These are phyloP conservation scores for Rhodotorula kratochvilovae DNA, from an alignment of 768 basidiomycete genomes.

Conservation along the genomic window DNA sequence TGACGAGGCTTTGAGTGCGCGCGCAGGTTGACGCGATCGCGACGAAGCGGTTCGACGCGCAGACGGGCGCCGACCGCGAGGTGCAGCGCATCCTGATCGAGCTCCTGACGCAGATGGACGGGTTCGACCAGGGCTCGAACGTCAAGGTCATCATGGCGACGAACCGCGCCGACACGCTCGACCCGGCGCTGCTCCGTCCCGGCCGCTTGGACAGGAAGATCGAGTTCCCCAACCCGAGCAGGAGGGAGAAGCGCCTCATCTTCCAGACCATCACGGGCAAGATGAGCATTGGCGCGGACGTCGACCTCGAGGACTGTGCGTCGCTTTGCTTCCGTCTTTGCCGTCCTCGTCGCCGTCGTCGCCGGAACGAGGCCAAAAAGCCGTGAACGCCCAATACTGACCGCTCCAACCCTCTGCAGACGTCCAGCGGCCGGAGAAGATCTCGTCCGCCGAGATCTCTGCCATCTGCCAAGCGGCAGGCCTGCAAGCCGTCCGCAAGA, in stretches of 20 bases:
- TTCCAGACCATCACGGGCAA: slow-evolving; percentile 96
- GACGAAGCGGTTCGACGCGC: slow-evolving; percentile 98
- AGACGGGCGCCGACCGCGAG: slow-evolving; percentile 97
- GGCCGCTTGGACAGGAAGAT: slow-evolving; percentile 98
- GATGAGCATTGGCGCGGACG: slow-evolving; percentile 97
- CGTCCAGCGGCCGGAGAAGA: slow-evolving; percentile 89
- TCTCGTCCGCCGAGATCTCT: slow-evolving; percentile 92
- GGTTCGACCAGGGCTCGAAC: slow-evolving; percentile 96
- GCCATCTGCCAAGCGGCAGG: slow-evolving; percentile 96
- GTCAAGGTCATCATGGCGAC: slow-evolving; percentile 99
- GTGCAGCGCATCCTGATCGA: slow-evolving; percentile 97
- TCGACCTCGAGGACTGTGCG: slow-evolving; percentile 96
- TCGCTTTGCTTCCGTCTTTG: slow-evolving; percentile 18
- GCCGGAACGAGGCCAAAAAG: too few relatives aligned
- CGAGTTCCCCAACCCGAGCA: slow-evolving; percentile 90
- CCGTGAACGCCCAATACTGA: too few relatives aligned
- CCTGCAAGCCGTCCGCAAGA: slow-evolving; percentile 97
- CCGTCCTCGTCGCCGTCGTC: neutral
- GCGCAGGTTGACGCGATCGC: slow-evolving; percentile 94
- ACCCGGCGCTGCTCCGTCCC: slow-evolving; percentile 93
- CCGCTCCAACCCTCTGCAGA: too few relatives aligned
- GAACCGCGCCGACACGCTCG: slow-evolving; percentile 94
- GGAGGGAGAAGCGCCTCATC: slow-evolving; percentile 90
- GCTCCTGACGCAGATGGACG: slow-evolving; percentile 98
- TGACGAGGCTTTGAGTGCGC: too few relatives aligned